Evolutionary conservation across 2,329 filamentous ascomycete species (phyloP).

Genomic region (Calonectria montana): DNA sequence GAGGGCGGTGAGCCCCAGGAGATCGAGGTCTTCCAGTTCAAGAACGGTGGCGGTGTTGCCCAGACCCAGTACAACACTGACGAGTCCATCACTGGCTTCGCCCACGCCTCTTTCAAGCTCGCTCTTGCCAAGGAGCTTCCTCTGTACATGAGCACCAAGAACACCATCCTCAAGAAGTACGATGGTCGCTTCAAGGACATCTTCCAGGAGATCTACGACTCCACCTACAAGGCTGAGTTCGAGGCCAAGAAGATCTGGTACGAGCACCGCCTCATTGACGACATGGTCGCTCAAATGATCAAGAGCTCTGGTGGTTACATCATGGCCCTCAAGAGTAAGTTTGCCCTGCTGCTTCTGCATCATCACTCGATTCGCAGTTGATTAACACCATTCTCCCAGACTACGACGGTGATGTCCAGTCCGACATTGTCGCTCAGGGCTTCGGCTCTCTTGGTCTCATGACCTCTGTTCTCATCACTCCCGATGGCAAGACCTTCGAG

Average conservation of each 20-base stretch:
- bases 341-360: neutral
- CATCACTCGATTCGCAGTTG: constrained; percentile 13
- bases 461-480: constrained; percentile 97
- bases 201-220: constrained; percentile 96
- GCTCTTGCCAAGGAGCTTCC: constrained; percentile 87
- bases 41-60: constrained; percentile 85
- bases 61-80: constrained; percentile 99
- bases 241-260: constrained; percentile 97
- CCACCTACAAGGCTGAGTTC: constrained; percentile 86
- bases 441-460: constrained; percentile 98
- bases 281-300: constrained; percentile 99
- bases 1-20: constrained; percentile 83
- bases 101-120: constrained; percentile 96
- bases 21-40: constrained; percentile 92
- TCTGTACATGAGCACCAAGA: constrained; percentile 99
- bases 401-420: constrained; percentile 99
- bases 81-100: constrained; percentile 94
- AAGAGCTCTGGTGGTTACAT: constrained; percentile 97
- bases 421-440: constrained; percentile 97
- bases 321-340: constrained; percentile 96
- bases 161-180: constrained; percentile 99
- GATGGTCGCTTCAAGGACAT: constrained; percentile 99
- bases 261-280: constrained; percentile 98
- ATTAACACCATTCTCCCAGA: constrained; percentile 64
- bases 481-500: constrained; percentile 96